Conservation (phyloP, 768 basidiomycete genomes). For the Leucocoprinus sp. region DNA sequence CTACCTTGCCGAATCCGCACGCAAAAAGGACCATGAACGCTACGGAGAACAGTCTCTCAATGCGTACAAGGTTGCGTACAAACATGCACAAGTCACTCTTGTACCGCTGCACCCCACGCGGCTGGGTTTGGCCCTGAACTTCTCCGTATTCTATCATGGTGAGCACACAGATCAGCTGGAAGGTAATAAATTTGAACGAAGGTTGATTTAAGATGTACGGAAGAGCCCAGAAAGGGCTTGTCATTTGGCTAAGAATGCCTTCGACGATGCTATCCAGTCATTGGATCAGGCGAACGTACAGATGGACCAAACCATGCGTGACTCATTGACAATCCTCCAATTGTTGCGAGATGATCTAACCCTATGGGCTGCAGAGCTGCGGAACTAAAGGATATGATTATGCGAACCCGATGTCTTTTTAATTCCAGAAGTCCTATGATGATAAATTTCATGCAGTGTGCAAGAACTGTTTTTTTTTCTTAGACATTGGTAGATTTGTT, state of each 20-base stretch:
- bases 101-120: conserved; percentile 79
- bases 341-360: conserved; percentile 79
- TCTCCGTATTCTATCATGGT: conserved; percentile 87
- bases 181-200: background rate
- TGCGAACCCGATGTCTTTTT: no score
- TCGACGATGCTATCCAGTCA: conserved; percentile 80
- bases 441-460: no score
- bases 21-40: conserved; percentile 56
- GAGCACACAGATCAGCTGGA: conserved; percentile 4
- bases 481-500: conserved; percentile 10
- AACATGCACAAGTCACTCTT: conserved; percentile 70
- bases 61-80: conserved; percentile 80
- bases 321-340: conserved; percentile 80
- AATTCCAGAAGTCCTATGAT: no score
- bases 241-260: conserved; percentile 85
- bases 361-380: conserved; percentile 76
- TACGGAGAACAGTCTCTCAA: conserved; percentile 72
- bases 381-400: background rate
- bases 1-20: conserved; percentile 82
- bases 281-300: conserved; percentile 34
- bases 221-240: conserved; percentile 82
- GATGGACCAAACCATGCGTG: conserved; percentile 38
- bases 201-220: conserved; percentile 46
- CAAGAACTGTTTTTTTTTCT: no score
- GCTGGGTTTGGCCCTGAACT: conserved; percentile 83